Conservation (phyloP, 1,284 basidiomycete genomes). For the Cutaneotrichosporon cutaneum region DNA sequence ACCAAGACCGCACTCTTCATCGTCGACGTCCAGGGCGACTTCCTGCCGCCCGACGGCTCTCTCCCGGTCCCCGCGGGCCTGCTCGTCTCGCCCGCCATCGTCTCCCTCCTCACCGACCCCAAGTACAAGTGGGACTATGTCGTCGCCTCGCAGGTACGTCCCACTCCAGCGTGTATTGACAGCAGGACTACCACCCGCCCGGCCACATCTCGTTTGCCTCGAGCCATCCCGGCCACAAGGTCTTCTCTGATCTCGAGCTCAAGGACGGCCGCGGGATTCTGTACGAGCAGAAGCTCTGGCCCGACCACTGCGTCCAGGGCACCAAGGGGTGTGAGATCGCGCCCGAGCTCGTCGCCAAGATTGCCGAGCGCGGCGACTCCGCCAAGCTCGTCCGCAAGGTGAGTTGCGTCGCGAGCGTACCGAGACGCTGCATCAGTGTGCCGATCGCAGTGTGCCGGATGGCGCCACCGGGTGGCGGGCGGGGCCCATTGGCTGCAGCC, state of each 20-base stretch:
- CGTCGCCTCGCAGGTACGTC: conserved; percentile 56
- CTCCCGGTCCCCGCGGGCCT: conserved; percentile 59
- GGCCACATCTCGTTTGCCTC: conserved; percentile 66
- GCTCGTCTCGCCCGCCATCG: conserved; percentile 56
- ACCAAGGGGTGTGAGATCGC: conserved; percentile 44
- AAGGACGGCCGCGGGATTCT: conserved; percentile 39
- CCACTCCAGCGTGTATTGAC: neutral
- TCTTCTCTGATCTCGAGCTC: conserved; percentile 55
- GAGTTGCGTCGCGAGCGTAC: conserved; percentile 6
- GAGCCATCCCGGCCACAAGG: conserved; percentile 54
- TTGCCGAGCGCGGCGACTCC: conserved; percentile 29
- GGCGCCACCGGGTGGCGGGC: neutral
- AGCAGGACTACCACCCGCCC: conserved; percentile 58
- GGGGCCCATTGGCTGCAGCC: neutral
- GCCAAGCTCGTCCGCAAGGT: conserved; percentile 45
- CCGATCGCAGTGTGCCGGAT: neutral
- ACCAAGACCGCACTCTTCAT: conserved; percentile 56
- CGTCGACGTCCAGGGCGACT: conserved; percentile 66
- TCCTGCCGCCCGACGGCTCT: conserved; percentile 62
- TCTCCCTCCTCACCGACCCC: conserved; percentile 55
- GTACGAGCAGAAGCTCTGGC: conserved; percentile 58
- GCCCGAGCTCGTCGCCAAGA: conserved; percentile 23
- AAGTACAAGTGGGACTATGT: conserved; percentile 57
- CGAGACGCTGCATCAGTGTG: too few species aligned
- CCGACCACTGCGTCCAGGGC: conserved; percentile 56